phyloP scores from a whole-genome alignment of 2,329 filamentous ascomycete genomes.

The Penicillium psychrosexuale region DNA sequence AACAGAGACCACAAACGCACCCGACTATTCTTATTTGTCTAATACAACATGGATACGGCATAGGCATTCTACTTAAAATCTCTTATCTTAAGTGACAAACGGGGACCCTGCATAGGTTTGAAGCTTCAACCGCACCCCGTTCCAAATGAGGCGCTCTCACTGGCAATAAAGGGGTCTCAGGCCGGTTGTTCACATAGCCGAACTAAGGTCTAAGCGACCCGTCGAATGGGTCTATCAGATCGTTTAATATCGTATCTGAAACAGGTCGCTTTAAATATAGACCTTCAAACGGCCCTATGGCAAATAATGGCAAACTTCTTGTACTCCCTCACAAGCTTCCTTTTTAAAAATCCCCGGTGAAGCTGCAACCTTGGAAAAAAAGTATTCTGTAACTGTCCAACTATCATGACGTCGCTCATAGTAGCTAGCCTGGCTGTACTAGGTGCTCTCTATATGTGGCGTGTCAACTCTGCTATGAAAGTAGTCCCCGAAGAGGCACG shows the following conservation, averaged over 20 bases:
- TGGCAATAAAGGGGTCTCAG: neutral
- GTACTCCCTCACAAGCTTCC: neutral
- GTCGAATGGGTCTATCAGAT: neutral
- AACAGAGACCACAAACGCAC: no score
- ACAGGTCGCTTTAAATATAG: neutral
- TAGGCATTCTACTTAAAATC: neutral
- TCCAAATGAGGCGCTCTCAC: neutral
- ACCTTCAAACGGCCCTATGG: neutral
- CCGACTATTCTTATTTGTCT: neutral
- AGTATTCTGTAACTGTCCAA: neutral
- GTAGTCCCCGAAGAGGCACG: constrained; percentile 27
- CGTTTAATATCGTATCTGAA: neutral
- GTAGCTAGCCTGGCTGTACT: constrained; percentile 13
- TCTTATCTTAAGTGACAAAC: neutral
- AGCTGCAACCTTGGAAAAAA: neutral
- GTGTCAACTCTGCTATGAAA: constrained; percentile 31
- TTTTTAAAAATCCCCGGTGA: neutral
- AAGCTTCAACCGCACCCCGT: neutral
- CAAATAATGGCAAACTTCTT: neutral
- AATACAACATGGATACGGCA: neutral
- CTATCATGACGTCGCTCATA: constrained; percentile 13
- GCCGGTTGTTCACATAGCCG: constrained; percentile 17
- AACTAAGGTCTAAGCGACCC: constrained; percentile 18
- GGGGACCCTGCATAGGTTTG: neutral
- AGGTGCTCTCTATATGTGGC: constrained; percentile 27